phyloP scores from a whole-genome alignment of 2,329 filamentous ascomycete species.

The Dothistroma pini region DNA sequence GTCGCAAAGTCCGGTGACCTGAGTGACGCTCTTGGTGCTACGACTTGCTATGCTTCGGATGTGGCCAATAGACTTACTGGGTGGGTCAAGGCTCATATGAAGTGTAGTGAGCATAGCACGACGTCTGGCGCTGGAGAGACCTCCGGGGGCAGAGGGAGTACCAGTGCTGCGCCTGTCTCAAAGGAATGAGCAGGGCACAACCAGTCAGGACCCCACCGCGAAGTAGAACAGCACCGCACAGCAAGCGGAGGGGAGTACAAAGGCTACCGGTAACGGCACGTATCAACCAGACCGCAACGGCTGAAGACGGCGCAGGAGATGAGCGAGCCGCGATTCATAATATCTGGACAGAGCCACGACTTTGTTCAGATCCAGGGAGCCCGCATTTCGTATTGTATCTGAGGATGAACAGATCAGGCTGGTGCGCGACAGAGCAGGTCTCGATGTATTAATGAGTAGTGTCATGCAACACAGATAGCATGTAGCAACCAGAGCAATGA shows the following conservation, averaged over 20 bases:
- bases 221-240: neutral
- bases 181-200: neutral
- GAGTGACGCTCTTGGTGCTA: conserved; percentile 44
- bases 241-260: neutral
- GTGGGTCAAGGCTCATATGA: conserved; percentile 33
- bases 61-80: conserved; percentile 49
- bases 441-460: neutral
- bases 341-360: neutral
- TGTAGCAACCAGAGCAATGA: neutral
- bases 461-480: neutral
- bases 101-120: neutral
- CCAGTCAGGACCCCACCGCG: neutral
- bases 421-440: neutral
- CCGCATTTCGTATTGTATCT: neutral
- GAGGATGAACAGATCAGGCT: neutral
- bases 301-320: neutral
- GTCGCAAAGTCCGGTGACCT: conserved; percentile 30
- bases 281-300: neutral
- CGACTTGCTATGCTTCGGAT: conserved; percentile 51
- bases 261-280: neutral
- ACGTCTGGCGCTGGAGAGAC: neutral
- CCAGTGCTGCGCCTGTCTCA: neutral
- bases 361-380: too few species aligned
- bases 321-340: neutral
- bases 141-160: neutral